phyloP scores from a whole-genome alignment of 139 green algal genomes.

The Coelastrella sp. region DNA sequence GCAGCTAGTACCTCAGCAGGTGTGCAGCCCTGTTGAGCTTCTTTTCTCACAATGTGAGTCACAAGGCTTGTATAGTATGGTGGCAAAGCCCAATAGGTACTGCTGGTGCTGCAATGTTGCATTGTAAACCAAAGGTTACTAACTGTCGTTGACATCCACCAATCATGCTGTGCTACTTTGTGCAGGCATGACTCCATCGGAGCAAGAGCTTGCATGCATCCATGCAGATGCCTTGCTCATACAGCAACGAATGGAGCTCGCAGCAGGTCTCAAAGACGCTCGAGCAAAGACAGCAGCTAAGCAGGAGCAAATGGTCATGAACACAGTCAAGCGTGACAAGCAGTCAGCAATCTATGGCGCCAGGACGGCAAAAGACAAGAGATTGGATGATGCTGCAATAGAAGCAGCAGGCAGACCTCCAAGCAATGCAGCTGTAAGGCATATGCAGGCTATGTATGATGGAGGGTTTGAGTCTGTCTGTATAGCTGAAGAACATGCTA shows the following conservation, averaged over 20 bases:
- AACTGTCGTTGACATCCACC: no score
- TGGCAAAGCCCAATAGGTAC: no score
- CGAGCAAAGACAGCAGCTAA: constrained; percentile 28
- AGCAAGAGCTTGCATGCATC: constrained; percentile 72
- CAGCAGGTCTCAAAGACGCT: constrained; percentile 54
- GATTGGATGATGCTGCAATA: constrained; percentile 56
- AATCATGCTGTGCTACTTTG: neutral
- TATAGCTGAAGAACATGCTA: neutral
- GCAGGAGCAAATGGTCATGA: constrained; percentile 2
- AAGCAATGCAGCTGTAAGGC: constrained; percentile 26
- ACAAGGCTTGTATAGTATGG: no score
- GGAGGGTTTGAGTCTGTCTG: neutral
- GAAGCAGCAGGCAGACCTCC: constrained; percentile 34
- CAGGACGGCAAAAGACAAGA: constrained; percentile 61
- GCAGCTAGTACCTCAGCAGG: no score
- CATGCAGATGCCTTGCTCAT: constrained; percentile 68
- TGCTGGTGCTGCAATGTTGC: no score
- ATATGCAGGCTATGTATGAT: neutral
- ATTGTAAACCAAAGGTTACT: no score
- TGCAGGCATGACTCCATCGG: constrained; percentile 65
- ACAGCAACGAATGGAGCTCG: constrained; percentile 68
- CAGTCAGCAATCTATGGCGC: constrained; percentile 70
- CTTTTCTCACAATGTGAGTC: no score
- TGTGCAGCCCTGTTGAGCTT: neutral
- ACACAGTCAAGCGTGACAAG: constrained; percentile 42